Conservation (phyloP, 306 rosid species). For the Luffa acutangula region DNA sequence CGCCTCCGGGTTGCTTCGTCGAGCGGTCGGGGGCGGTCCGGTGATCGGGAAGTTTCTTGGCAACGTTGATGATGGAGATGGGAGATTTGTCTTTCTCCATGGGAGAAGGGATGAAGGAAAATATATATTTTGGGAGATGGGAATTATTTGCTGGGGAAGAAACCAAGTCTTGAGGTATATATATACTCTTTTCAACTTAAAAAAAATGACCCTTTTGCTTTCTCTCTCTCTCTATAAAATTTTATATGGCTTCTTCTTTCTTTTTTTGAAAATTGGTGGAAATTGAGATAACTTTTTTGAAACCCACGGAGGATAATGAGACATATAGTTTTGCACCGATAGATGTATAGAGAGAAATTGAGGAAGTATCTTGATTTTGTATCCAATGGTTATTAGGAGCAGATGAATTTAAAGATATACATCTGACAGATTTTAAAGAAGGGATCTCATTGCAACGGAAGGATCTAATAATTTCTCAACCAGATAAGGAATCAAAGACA, state of each 20-base stretch:
- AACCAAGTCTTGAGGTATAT: not conserved
- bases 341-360: no score
- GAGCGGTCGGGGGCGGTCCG: not conserved
- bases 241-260: no score
- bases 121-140: not conserved
- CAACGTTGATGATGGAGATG: not conserved
- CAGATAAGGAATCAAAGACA: not conserved
- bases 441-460: no score
- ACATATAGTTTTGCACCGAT: no score
- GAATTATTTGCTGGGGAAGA: not conserved
- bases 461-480: no score
- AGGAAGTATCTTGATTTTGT: no score
- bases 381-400: no score
- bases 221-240: not conserved
- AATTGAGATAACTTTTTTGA: not conserved
- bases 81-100: not conserved
- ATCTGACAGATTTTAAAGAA: no score
- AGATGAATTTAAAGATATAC: no score
- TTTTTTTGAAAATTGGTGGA: not conserved
- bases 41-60: not conserved
- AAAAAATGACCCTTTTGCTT: not conserved
- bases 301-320: not conserved
- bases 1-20: constrained; percentile 17
- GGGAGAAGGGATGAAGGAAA: not conserved
- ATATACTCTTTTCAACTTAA: not conserved